A percentile compares a stretch with the other conserved stretches of the same genome.
phyloP scores from a whole-genome alignment of 345 rosid species.

The Moringa oleifera region DNA sequence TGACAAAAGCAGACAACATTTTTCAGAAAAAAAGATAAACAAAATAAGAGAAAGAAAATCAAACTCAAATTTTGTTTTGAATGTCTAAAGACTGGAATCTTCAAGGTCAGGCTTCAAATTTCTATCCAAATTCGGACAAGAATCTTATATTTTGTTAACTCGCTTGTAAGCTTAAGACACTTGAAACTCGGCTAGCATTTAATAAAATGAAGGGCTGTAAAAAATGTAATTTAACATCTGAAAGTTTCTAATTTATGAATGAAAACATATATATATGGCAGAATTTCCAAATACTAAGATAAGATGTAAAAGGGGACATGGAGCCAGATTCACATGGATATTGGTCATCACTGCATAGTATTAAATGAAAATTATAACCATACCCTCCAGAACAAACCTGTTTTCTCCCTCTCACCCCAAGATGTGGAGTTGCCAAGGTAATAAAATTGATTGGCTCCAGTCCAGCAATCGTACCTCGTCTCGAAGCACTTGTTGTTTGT shows the following conservation, averaged over 20 bases:
- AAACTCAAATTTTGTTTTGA: too few species aligned
- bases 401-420: conserved; percentile 94
- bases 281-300: neutral
- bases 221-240: neutral
- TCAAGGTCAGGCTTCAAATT: too few species aligned
- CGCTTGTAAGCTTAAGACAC: too few species aligned
- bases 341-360: neutral
- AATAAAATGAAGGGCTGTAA: too few species aligned
- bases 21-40: too few species aligned
- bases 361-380: conserved; percentile 5
- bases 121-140: too few species aligned
- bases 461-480: conserved; percentile 71
- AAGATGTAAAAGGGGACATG: neutral
- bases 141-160: too few species aligned
- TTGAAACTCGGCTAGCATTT: too few species aligned
- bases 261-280: neutral
- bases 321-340: neutral
- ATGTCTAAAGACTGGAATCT: too few species aligned
- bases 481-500: conserved; percentile 23
- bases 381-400: conserved; percentile 64
- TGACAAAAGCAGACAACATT: too few species aligned
- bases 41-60: too few species aligned
- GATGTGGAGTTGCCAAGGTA: conserved; percentile 97
- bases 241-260: neutral
- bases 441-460: conserved; percentile 89